Evolutionary conservation across 176 grass and related monocot genomes (phyloP), one percentile per base, ranked within the genome.

Genomic region (Melocanna baccifera): DNA sequence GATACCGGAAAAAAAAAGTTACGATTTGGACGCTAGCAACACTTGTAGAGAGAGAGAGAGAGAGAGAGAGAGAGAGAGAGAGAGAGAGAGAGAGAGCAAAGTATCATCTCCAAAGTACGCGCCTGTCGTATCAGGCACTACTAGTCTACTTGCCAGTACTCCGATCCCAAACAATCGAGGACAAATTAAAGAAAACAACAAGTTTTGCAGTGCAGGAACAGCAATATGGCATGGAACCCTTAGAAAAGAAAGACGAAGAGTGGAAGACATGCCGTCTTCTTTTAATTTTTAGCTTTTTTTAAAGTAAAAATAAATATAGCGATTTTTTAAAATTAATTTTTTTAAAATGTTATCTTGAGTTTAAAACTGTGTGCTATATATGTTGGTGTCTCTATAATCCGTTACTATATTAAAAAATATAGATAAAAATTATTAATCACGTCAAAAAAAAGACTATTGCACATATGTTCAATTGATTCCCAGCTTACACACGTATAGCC

Each of bases 11-110:
- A 22, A 52, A 76, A 76, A 82, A 86, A 85, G 71, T 29, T 2
- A 6, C 14, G 36, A 39, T 86, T 82, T 86, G 88, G 83, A 86
- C 71, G 12, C 13, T 82, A 63, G 83, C 59, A 9, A 32, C 0
- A 0, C 59, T 23, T 40, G 57, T 1, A 84, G 5, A 36, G 9
- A 46, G 7, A 28, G 22, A 9, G 28, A 34, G 20, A 83, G 8
- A 32, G 13, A 45, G n/a, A 25, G 20, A 9, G 28, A 43, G 41
- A 23, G 39, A n/a, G 4, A n/a, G 6, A 10, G 15, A 12, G 10
- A 40, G 5, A 23, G 45, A 34, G 29, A 84, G 9, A 36, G 14
- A 36, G 23, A 13, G 15, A 6, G 29, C 6, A 2, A 3, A 15
- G 71, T 61, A 66, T 68, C 32, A 26, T 45, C 37, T 74, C 51